These are phyloP conservation scores for Rubia balearica DNA, from an alignment of 305 asterid species.

Conservation along the genomic window DNA sequence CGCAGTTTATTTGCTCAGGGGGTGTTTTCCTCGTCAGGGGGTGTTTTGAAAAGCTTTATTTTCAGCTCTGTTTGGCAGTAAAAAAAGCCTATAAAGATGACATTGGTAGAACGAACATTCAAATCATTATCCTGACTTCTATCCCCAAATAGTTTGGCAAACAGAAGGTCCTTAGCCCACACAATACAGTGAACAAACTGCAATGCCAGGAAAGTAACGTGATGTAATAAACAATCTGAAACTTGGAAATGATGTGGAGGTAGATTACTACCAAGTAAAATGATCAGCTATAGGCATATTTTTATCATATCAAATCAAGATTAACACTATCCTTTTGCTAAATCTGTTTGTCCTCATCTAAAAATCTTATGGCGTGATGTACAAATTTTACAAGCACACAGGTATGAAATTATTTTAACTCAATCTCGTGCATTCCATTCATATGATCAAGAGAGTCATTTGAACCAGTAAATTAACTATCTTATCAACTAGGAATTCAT, in stretches of 20 bases:
- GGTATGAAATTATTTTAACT: neutral
- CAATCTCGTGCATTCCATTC: neutral
- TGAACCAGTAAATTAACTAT: neutral
- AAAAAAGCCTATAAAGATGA: too few relatives aligned
- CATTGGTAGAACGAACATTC: too few relatives aligned
- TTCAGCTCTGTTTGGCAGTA: too few relatives aligned
- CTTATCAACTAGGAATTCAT: neutral
- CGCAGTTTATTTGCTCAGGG: neutral
- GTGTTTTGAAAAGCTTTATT: neutral
- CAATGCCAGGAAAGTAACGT: slow-evolving; percentile 24
- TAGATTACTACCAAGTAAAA: neutral
- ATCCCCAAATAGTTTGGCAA: slow-evolving; percentile 92
- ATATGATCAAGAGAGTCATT: neutral
- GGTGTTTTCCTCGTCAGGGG: neutral
- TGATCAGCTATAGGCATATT: neutral
- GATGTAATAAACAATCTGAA: slow-evolving; percentile 10
- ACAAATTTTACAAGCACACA: neutral
- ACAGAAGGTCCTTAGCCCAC: slow-evolving; percentile 98
- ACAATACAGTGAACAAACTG: slow-evolving; percentile 99
- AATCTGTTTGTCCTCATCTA: neutral
- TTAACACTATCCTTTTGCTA: neutral
- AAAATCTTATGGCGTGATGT: neutral
- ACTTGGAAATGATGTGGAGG: slow-evolving; percentile 14
- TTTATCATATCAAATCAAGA: neutral
- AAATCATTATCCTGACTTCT: slow-evolving; percentile 85